A percentile compares a stretch with the other conserved stretches of the same genome.
phyloP scores from a whole-genome alignment of 2,329 filamentous ascomycete genomes.

The Calonectria hawksworthii region DNA sequence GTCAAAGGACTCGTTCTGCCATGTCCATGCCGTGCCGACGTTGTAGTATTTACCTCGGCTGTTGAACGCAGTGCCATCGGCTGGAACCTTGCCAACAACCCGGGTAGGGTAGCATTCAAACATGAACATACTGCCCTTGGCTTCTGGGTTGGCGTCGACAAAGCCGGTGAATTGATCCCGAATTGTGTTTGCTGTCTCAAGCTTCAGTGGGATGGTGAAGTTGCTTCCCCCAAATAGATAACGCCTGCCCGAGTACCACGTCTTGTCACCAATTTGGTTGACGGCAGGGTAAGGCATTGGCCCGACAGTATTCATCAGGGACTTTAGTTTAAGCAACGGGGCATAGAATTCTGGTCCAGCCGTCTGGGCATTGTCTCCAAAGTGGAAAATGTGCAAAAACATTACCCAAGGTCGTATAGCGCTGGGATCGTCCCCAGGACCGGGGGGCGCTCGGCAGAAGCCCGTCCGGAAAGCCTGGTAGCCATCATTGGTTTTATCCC shows the following conservation, averaged over 20 bases:
- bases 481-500: constrained; percentile 45
- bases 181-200: constrained; percentile 40
- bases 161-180: constrained; percentile 35
- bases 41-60: constrained; percentile 43
- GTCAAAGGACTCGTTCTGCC: constrained; percentile 33
- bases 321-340: constrained; percentile 52
- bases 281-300: constrained; percentile 57
- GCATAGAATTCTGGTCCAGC: constrained; percentile 49
- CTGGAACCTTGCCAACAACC: constrained; percentile 30
- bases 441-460: constrained; percentile 34
- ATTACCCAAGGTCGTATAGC: constrained; percentile 35
- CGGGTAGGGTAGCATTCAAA: constrained; percentile 38
- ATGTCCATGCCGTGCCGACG: constrained; percentile 36
- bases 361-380: constrained; percentile 36
- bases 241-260: constrained; percentile 53
- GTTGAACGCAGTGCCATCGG: constrained; percentile 41
- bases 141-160: constrained; percentile 27
- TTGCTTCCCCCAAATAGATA: constrained; percentile 59
- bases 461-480: constrained; percentile 34
- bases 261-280: constrained; percentile 55
- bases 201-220: constrained; percentile 55
- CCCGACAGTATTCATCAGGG: constrained; percentile 52
- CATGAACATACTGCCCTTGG: constrained; percentile 33
- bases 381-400: constrained; percentile 34
- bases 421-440: constrained; percentile 36